These are phyloP conservation scores for Corylus avellana DNA, from an alignment of 306 rosid species.

Conservation along the genomic window DNA sequence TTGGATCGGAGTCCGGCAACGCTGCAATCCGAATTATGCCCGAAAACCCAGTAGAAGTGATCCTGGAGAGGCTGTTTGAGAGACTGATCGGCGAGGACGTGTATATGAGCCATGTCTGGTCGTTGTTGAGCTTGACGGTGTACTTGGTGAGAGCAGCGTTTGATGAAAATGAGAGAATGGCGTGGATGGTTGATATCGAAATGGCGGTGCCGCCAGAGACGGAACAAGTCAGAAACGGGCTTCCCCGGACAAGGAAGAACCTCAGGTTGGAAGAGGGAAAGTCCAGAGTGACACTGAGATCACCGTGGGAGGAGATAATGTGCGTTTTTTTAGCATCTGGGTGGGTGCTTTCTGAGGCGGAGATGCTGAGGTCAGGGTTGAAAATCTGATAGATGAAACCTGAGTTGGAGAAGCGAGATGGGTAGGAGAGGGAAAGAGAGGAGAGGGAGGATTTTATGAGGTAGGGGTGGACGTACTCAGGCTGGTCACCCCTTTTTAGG, in stretches of 20 bases:
- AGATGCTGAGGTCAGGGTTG: conserved; percentile 65
- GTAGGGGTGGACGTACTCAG: conserved; percentile 87
- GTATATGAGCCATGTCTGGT: conserved; percentile 82
- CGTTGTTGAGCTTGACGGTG: conserved; percentile 63
- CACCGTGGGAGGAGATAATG: conserved; percentile 56
- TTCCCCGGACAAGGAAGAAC: conserved; percentile 80
- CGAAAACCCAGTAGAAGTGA: conserved; percentile 56
- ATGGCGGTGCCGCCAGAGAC: conserved; percentile 44
- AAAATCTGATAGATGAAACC: conserved; percentile 56
- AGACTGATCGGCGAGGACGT: conserved; percentile 58
- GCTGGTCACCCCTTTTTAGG: conserved; percentile 76
- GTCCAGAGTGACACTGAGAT: conserved; percentile 76
- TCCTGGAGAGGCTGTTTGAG: conserved; percentile 33
- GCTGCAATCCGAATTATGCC: conserved; percentile 71
- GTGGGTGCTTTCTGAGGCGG: conserved; percentile 29
- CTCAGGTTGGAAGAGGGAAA: conserved; percentile 64
- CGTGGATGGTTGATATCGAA: conserved; percentile 68
- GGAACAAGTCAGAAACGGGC: conserved; percentile 65
- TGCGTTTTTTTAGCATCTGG: conserved; percentile 41
- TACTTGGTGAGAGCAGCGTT: conserved; percentile 51
- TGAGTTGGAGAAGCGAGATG: conserved; percentile 46
- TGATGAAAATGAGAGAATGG: conserved; percentile 56
- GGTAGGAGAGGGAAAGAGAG: conserved; percentile 68
- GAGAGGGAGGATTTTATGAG: conserved; percentile 61
- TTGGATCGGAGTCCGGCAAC: conserved; percentile 45